Evolutionary conservation across 2,329 filamentous ascomycete species (phyloP).

Genomic region (Sordariomycetes sp.): DNA sequence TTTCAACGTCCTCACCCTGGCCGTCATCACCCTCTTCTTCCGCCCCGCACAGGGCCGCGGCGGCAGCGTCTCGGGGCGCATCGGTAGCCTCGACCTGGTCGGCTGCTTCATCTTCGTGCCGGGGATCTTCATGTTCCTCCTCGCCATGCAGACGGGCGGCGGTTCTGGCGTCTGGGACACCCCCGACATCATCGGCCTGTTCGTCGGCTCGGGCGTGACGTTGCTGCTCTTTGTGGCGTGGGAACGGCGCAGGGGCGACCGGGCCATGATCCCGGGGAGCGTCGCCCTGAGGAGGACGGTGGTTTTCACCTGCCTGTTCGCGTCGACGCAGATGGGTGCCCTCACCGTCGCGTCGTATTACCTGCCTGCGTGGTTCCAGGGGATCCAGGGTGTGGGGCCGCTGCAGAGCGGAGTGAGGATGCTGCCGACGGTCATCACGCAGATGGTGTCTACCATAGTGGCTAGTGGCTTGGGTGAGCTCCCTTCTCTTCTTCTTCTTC

Average conservation of each 20-base stretch:
- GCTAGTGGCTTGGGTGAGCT: slow-evolving; percentile 1
- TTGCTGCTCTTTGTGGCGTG: slow-evolving; percentile 18
- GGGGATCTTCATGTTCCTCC: slow-evolving; percentile 28
- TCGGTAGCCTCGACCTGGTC: slow-evolving; percentile 13
- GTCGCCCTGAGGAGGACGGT: slow-evolving; percentile 2
- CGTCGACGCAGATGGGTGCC: slow-evolving; percentile 16
- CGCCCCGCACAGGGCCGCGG: slow-evolving; percentile 4
- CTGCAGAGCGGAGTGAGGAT: slow-evolving; percentile 12
- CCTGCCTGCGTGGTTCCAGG: slow-evolving; percentile 14
- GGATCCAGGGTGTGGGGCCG: slow-evolving; percentile 9
- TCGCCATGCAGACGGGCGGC: slow-evolving; percentile 34
- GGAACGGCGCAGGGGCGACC: slow-evolving; percentile 24
- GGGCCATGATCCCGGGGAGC: slow-evolving; percentile 20
- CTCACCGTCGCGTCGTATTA: slow-evolving; percentile 6
- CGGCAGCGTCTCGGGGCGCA: neutral
- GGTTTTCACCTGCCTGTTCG: slow-evolving; percentile 22
- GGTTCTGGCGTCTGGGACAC: slow-evolving; percentile 23
- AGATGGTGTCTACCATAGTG: slow-evolving; percentile 6
- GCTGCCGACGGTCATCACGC: slow-evolving; percentile 6
- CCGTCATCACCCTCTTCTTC: slow-evolving; percentile 18
- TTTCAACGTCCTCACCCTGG: slow-evolving; percentile 20
- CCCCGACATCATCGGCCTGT: slow-evolving; percentile 22
- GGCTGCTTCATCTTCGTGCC: slow-evolving; percentile 15
- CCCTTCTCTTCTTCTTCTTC: no score
- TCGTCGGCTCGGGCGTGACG: slow-evolving; percentile 20